phyloP scores from a whole-genome alignment of 805 yeast genomes.

The Blastobotrys muscicola region DNA sequence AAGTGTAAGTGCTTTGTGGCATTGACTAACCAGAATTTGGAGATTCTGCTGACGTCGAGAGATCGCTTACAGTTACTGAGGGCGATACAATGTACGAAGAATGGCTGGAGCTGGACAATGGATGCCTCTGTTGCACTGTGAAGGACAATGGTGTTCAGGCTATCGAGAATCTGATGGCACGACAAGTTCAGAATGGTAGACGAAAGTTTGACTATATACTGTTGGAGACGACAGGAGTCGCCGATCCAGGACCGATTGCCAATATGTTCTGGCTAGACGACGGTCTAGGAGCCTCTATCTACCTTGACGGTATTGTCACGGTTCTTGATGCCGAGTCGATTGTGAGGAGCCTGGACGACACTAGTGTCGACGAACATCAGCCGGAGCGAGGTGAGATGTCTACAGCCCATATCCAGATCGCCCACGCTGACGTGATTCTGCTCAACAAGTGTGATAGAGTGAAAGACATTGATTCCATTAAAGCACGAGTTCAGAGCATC shows the following conservation, averaged over 20 bases:
- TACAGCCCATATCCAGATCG: slow-evolving; percentile 83
- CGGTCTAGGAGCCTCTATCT: slow-evolving; percentile 72
- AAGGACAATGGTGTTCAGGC: slow-evolving; percentile 93
- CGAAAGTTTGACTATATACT: slow-evolving; percentile 82
- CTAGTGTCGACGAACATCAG: slow-evolving; percentile 22
- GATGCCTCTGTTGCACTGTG: slow-evolving; percentile 93
- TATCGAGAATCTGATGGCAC: slow-evolving; percentile 73
- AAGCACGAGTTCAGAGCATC: slow-evolving; percentile 39
- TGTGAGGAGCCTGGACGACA: slow-evolving; percentile 53
- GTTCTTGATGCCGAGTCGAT: slow-evolving; percentile 68
- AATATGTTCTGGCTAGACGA: slow-evolving; percentile 97
- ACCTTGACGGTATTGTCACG: slow-evolving; percentile 84
- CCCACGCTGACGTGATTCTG: slow-evolving; percentile 75
- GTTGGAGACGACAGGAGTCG: slow-evolving; percentile 90
- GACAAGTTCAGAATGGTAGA: slow-evolving; percentile 26
- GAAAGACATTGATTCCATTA: slow-evolving; percentile 26
- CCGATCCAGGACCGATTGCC: slow-evolving; percentile 97
- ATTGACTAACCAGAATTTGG: slow-evolving; percentile 56
- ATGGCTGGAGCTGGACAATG: slow-evolving; percentile 95
- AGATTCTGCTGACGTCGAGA: slow-evolving; percentile 82
- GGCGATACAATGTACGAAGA: slow-evolving; percentile 59
- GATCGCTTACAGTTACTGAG: slow-evolving; percentile 62
- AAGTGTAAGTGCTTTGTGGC: too few species aligned
- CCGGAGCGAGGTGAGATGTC: slow-evolving; percentile 39
- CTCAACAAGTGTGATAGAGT: slow-evolving; percentile 68